Base-by-base conservation (phyloP, 805 yeast genomes). In the Tetrapisispora arboricola region DNA sequence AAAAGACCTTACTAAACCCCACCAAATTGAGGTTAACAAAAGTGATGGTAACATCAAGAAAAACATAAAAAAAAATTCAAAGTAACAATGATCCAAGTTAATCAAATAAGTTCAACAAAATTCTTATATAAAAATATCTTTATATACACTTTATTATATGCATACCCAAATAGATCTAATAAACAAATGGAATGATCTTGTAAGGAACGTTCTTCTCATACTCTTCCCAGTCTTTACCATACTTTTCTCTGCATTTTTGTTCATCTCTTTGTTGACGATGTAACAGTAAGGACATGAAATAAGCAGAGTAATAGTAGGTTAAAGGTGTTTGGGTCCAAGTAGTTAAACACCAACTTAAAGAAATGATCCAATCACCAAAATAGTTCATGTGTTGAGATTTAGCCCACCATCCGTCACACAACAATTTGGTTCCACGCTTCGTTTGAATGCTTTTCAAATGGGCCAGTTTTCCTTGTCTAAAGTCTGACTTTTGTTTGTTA, bases 391-490 rank as follows among this genome's bases (percentile, higher is more conserved):
- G 98, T 50, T 94, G 95, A 6, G 95, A 78, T 16, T 70, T 60
- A 2, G 82, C 83, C 98, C 98, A 92, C 98, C 97, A 92, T 3
- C 97, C 96, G 54, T 86, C 92, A 41, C 78, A 74, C 34, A 92
- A 65, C 48, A 92, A 71, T 55, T 76, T 83, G 20, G 95, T 80
- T 1, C 94, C 94, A 13, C 82, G 75, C 24, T 72, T 67, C 0
- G 96, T 81, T 47, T 74, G 66, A 44, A 92, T 83, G 41, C 75
- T 78, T 46, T 76, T 72, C 64, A 86, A 65, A 55, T 84, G 78
- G 32, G 70, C 62, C 43, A 87, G 70, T 50, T 80, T 74, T 13
- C 95, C 95, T 47, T 74, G 75, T 63, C 83, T 80, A 69, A 92
- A 92, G 25, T 74, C 72, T 19, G 86, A 77, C 65, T 92, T 92